Evolutionary conservation across 73 alveolate genomes (phyloP), one percentile per base, ranked within the genome.

Genomic region (Paramecium caudatum): DNA sequence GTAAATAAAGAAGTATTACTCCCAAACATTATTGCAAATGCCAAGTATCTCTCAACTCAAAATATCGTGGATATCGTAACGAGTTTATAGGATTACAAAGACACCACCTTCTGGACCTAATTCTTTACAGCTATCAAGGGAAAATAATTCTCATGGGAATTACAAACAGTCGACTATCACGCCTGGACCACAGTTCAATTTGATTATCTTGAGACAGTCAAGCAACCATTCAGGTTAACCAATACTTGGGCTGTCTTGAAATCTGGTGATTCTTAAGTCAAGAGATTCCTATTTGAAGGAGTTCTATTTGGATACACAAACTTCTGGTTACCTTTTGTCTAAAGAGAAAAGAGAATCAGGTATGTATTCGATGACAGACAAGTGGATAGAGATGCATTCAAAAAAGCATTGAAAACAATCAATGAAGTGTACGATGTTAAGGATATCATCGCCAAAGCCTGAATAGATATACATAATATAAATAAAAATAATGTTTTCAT

Each of bases 401-500:
- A 41, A 15, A 45, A 74, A 41, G 88, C 88, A 45, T 45, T 74
- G 21, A 74, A 74, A 46, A 45, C 36, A 43, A 74, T 74, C 55
- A 33, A 65, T 33, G 83, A 36, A 65, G 83, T 65, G 4, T 43
- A 65, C 30, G 30, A 55, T 33, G 83, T 65, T 32, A 33, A 65
- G 17, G 83, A 36, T 3, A 12, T 65, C 50, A 46, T 65, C 19
- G 49, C 13, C 19, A 65, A 43, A 36, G 83, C 83, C 17, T 65
- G 83, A 65, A 25, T 13, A 30, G 34, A 12, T 9, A 65, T 65
- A 65, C 16, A 33, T 65, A 65, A 65, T 30, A 65, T 36, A 74
- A 34, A 70, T 17, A 17, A 9, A 74, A 74, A 74, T 74, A 27
- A 86, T 86, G 93, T 41, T 93, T 47, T 91, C 95, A 49, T 91